Percentiles rank a stretch among this genome's conserved stretches.
phyloP scores from a whole-genome alignment of 345 rosid genomes.

The Corchorus capsularis region DNA sequence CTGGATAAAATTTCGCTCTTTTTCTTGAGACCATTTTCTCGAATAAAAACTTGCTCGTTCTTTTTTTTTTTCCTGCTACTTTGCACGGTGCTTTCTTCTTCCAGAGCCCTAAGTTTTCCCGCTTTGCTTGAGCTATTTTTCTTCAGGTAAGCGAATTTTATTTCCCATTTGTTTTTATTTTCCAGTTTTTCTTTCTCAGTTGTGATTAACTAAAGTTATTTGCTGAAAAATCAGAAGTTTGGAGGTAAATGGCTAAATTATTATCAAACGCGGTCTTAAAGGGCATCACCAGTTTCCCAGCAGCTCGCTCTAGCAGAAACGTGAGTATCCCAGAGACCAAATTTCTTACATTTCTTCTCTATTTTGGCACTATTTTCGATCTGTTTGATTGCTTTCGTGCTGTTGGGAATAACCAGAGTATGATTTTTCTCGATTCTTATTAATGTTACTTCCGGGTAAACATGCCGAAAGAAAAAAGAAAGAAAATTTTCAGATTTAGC shows the following conservation, averaged over 20 bases:
- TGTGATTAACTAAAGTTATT: not conserved
- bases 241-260: slow-evolving; percentile 53
- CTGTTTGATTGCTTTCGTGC: not conserved
- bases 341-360: not conserved
- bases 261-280: slow-evolving; percentile 57
- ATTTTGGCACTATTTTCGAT: not conserved
- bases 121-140: not conserved
- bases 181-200: not conserved
- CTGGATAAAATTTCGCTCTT: not conserved
- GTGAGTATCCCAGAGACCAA: slow-evolving; percentile 33
- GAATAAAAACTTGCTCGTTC: not conserved
- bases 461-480: not conserved
- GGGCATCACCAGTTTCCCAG: slow-evolving; percentile 46
- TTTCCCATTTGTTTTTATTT: not conserved
- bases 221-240: not conserved
- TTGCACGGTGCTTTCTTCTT: not conserved
- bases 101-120: not conserved
- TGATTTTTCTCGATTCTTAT: not conserved
- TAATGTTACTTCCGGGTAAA: not conserved
- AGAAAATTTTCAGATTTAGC: not conserved
- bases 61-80: not conserved
- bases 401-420: not conserved
- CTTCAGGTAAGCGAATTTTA: not conserved
- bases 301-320: slow-evolving; percentile 44
- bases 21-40: not conserved